These are phyloP conservation scores for Aspergillus chevalieri DNA, from an alignment of 2,329 filamentous ascomycete species.

Conservation along the genomic window DNA sequence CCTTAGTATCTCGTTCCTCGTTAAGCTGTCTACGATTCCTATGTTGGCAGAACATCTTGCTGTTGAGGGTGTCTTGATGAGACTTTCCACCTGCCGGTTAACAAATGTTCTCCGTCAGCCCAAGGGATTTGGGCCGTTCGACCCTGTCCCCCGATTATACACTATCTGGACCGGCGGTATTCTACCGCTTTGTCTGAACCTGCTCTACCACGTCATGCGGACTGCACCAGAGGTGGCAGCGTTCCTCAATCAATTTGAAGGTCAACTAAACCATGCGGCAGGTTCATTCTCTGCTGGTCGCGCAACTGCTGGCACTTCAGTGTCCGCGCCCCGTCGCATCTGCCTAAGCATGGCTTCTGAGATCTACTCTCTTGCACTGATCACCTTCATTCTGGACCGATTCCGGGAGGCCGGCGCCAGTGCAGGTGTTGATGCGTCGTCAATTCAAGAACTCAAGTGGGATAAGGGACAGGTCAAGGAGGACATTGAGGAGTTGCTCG, in stretches of 20 bases:
- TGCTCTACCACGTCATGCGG: constrained; percentile 73
- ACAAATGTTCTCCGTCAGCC: constrained; percentile 65
- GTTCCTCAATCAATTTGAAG: constrained; percentile 84
- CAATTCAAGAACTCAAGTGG: constrained; percentile 69
- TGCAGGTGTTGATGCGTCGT: constrained; percentile 49
- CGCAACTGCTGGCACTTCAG: constrained; percentile 37
- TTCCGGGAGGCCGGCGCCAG: constrained; percentile 61
- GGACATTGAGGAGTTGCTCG: constrained; percentile 76
- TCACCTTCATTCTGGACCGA: constrained; percentile 65
- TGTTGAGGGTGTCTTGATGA: constrained; percentile 73
- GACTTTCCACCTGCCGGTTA: constrained; percentile 72
- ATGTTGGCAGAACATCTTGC: constrained; percentile 83
- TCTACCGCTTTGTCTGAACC: constrained; percentile 79
- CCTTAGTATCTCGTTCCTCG: constrained; percentile 78
- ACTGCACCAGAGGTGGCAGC: constrained; percentile 77
- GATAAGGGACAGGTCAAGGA: constrained; percentile 67
- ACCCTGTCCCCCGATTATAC: constrained; percentile 70
- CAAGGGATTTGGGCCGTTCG: constrained; percentile 70
- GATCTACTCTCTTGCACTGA: constrained; percentile 69
- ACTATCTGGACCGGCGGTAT: constrained; percentile 85
- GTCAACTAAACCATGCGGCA: constrained; percentile 66
- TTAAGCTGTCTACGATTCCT: constrained; percentile 77
- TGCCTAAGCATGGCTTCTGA: constrained; percentile 70
- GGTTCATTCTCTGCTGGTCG: constrained; percentile 58
- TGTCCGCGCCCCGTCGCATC: constrained; percentile 53